Base-by-base conservation (phyloP, 1,284 basidiomycete species). In the Porogramme epimiltina region DNA sequence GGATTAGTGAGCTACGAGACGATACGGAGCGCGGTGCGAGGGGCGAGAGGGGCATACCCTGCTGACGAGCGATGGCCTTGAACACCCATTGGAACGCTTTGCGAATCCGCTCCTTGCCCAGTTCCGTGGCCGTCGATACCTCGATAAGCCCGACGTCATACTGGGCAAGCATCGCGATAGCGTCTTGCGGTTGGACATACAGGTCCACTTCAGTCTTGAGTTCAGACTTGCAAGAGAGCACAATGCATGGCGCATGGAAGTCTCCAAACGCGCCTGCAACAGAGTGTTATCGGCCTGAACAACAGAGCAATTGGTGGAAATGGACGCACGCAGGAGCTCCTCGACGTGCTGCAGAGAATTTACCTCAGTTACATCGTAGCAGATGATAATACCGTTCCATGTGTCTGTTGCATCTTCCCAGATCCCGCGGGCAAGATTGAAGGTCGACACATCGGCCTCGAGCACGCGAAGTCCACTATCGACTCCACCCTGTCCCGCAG, bases 221-320 rank as follows among this genome's bases (percentile, higher is more conserved):
- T 64, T 92, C 89, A 10, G 81, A 81, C 67, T 91, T 92, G 70
- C 90, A 89, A 22, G 87, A 87, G 16, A 92, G 72, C 19, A 86
- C 85, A 24, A 90, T 72, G n/a, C 78, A 71, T 5, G 88, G 79
- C 33, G 84, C 70, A 55, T 77, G 78, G 61, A 83, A 70, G 33
- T 75, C 71, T 54, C 72, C 72, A 65, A 84, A 86, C 24, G 76
- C 69, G 45, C 75, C 89, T 91, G 64, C 36, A 18, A 33, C 15
- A 49, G 26, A 36, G 33, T 33, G 26, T 36, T 36, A 47, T 19
- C 40, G 20, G 26, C 22, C 9, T 37, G 9, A 16, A 8, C 16
- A 0, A 37, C 16, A 15, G 2, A 2, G 11, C 23, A 24, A 28
- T 47, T 24, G 9, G 22, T 15, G 11, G 15, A 24, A 60, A 54